These are phyloP conservation scores for Colletotrichum incanum DNA, from an alignment of 2,329 filamentous ascomycete species.

Conservation along the genomic window DNA sequence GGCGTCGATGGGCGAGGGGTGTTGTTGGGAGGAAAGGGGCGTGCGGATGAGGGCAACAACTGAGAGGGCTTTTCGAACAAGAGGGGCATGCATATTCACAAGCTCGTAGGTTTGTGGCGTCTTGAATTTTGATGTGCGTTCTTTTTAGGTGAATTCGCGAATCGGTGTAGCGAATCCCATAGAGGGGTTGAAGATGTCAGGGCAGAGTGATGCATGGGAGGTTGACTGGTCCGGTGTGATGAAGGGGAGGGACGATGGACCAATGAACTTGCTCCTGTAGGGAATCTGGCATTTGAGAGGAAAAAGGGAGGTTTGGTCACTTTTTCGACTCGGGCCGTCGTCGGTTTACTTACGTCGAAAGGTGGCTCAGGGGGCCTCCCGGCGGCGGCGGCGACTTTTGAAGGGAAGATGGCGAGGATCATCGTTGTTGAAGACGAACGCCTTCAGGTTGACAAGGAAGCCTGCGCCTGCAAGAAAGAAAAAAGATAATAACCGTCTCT, in stretches of 20 bases:
- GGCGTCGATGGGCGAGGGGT: neutral
- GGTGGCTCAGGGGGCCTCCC: neutral
- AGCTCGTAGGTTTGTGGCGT: neutral
- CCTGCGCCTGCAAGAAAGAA: neutral
- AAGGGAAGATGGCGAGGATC: neutral
- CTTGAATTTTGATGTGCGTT: slow-evolving; percentile 13
- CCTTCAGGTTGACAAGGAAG: neutral
- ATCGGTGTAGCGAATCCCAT: slow-evolving; percentile 21
- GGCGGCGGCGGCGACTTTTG: neutral
- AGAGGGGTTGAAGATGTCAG: neutral
- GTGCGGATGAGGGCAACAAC: slow-evolving; percentile 4
- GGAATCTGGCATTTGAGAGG: neutral
- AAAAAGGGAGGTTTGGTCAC: neutral
- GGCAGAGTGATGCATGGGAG: neutral
- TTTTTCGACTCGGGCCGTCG: neutral
- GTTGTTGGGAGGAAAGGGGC: neutral
- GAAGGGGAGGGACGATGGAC: neutral
- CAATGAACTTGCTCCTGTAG: neutral
- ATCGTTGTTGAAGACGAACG: too few relatives aligned
- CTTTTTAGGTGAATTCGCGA: slow-evolving; percentile 13
- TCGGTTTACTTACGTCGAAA: neutral
- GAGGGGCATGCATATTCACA: slow-evolving; percentile 12
- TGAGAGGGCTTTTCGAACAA: neutral
- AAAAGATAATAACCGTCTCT: neutral
- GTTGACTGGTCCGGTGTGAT: neutral